Evolutionary conservation across 331 rosid species (phyloP), one percentile per base, ranked within the genome.

Genomic region (Phaseolus coccineus): DNA sequence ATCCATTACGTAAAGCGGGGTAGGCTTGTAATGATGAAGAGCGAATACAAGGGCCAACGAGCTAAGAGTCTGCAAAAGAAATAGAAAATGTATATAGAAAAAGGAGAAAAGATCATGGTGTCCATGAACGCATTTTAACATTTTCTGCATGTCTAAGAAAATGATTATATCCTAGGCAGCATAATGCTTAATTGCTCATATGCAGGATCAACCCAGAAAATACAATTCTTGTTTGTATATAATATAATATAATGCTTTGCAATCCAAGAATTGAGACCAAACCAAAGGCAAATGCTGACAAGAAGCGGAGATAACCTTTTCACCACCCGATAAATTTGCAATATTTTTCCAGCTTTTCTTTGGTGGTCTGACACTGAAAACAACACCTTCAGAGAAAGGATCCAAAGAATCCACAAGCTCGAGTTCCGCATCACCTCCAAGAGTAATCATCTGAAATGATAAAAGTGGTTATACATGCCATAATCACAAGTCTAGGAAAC

Each of bases 321-420:
- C 99, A 53, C 98, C 99, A n/a, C 99, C 99, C 4, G 99, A 95
- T 87, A 95, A 89, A 79, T 95, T 95, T 11, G 98, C 99, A 68
- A 95, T 95, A 83, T 93, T 91, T 89, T 95, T 95, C 99, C 99
- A 95, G 83, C 99, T 95, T 90, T 93, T 95, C 90, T 93, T 93
- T 40, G 99, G 99, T 11, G 99, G 99, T 77, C 99, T 88, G 75
- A 95, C 98, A 66, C 99, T 95, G 86, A 93, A 95, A 74, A 95
- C 98, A 73, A 93, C 99, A 57, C 99, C 99, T 88, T 95, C 99
- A 35, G 99, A 89, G 88, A 95, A 95, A 37, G 99, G 99, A 87
- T 95, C 99, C 86, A 95, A 81, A 80, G 99, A 93, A 86, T 95
- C 99, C 64, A 95, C 98, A 62, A 93, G 93, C 85, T 95, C 99